phyloP scores from a whole-genome alignment of 73 alveolate genomes.

The Breviolum minutum region DNA sequence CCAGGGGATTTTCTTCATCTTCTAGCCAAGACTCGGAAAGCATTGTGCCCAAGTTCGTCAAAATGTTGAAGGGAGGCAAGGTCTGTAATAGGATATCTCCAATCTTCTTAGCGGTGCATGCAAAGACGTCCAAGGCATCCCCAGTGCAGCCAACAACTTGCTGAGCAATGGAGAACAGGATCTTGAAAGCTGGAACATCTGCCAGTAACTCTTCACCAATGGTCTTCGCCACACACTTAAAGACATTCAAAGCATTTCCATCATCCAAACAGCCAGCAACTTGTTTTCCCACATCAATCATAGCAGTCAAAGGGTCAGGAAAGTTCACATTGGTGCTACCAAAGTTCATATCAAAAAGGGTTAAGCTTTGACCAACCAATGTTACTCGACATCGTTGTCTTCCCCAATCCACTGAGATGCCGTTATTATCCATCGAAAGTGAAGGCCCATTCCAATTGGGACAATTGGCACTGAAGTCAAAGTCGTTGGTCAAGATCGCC shows the following conservation, averaged over 20 bases:
- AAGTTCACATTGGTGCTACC: not conserved
- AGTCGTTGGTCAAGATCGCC: constrained; percentile 8
- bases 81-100: constrained; percentile 2
- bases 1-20: too few relatives aligned
- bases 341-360: constrained; percentile 6
- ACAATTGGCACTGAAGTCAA: constrained; percentile 11
- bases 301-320: constrained; percentile 27
- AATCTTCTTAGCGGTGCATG: constrained; percentile 30
- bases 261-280: not conserved
- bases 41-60: constrained; percentile 32
- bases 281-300: constrained; percentile 8
- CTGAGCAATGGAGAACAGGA: constrained; percentile 17
- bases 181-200: constrained; percentile 33
- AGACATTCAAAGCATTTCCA: not conserved
- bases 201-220: constrained; percentile 22
- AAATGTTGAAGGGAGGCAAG: constrained; percentile 3
- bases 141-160: constrained; percentile 36
- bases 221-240: constrained; percentile 12
- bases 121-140: constrained; percentile 2
- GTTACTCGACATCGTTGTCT: constrained; percentile 12
- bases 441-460: constrained; percentile 30
- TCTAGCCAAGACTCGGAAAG: constrained; percentile 12
- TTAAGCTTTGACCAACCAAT: constrained; percentile 6
- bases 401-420: constrained; percentile 26
- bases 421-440: not conserved